Conservation (phyloP, 192 early-diverging fungal genomes). For the Gonapodya sp. region DNA sequence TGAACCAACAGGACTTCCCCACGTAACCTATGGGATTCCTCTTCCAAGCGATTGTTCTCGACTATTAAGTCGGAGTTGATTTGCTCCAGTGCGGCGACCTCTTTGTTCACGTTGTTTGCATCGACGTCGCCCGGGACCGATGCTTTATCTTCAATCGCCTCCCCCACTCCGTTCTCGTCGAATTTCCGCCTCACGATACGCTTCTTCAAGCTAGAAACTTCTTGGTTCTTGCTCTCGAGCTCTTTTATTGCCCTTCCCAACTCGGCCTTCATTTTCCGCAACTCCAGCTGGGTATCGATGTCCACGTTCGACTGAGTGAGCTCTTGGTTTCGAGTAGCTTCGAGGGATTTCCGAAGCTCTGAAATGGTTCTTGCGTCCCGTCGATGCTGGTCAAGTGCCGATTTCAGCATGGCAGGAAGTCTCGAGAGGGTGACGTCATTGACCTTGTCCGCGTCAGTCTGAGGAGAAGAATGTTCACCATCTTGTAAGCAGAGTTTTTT, state of each 20-base stretch:
- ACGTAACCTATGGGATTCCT: not conserved
- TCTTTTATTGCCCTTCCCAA: not conserved
- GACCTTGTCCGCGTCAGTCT: too few relatives aligned
- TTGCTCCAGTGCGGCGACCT: not conserved
- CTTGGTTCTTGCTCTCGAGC: not conserved
- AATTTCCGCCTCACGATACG: not conserved
- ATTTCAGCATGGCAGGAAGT: too few relatives aligned
- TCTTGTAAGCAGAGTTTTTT: too few relatives aligned
- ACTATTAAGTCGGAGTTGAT: not conserved
- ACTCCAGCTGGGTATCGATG: not conserved
- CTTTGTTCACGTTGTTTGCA: not conserved
- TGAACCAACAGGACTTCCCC: not conserved
- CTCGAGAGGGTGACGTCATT: too few relatives aligned
- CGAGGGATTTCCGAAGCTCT: not conserved
- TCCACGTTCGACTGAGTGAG: not conserved
- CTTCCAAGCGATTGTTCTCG: not conserved
- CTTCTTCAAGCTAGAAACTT: not conserved
- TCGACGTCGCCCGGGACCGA: not conserved
- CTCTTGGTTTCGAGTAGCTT: not conserved
- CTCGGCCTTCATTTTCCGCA: not conserved
- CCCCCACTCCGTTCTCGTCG: not conserved
- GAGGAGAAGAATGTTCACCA: too few relatives aligned
- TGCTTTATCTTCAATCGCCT: not conserved
- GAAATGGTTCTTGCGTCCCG: not conserved
- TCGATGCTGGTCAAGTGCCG: not conserved